phyloP scores from a whole-genome alignment of 495 filamentous ascomycete species.

The Podospora conica region DNA sequence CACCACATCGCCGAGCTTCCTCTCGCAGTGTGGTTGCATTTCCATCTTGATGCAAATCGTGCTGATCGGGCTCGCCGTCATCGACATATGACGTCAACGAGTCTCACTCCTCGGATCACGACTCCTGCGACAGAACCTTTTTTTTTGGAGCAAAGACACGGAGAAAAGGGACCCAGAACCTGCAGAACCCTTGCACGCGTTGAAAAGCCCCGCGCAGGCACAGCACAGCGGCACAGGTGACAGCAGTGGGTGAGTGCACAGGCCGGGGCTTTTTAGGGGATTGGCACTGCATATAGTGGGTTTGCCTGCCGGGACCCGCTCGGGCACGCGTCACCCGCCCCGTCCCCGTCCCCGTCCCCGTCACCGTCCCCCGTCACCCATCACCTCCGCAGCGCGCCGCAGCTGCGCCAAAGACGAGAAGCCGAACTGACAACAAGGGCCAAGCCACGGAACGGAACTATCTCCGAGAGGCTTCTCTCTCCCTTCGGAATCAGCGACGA shows the following conservation, averaged over 20 bases:
- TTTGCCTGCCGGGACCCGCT: constrained; percentile 4
- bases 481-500: too few relatives aligned
- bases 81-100: not conserved
- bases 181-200: not conserved
- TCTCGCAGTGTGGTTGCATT: not conserved
- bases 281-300: not conserved
- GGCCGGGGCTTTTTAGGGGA: not conserved
- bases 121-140: not conserved
- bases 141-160: not conserved
- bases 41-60: not conserved
- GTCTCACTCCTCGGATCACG: not conserved
- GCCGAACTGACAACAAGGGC: too few relatives aligned
- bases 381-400: not conserved
- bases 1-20: not conserved
- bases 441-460: not conserved
- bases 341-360: too few relatives aligned
- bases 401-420: not conserved
- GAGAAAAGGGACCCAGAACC: not conserved
- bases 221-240: not conserved
- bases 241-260: not conserved
- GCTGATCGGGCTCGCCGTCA: too few relatives aligned
- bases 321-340: not conserved
- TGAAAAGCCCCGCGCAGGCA: not conserved
- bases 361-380: too few relatives aligned
- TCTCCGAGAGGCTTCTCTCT: not conserved